Evolutionary conservation across 2,329 filamentous ascomycete species (phyloP), one percentile per base, ranked within the genome.

Genomic region (Fusarium sp.): DNA sequence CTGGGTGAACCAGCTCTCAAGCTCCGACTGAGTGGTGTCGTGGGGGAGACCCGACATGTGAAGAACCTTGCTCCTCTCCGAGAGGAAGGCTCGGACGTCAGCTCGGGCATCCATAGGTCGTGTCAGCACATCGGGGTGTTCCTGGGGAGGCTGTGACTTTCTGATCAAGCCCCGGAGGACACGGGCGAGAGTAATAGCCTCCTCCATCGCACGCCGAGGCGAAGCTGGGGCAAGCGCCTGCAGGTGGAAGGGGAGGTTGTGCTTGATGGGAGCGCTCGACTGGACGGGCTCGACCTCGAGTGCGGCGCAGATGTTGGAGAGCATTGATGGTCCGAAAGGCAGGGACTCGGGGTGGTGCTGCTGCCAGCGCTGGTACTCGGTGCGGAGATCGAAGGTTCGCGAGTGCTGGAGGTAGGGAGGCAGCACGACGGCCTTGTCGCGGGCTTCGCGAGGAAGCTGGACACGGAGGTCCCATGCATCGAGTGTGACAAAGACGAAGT

Each of bases 1-100:
- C 84, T 99, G 97, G 34, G 97, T 99, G 82, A 98, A 99, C 97
- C 97, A 99, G 85, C 95, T 98, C 87, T 99, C 97, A 27, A 99
- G 90, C 86, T 99, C 97, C 5, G 96, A 98, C 85, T 99, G 97
- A 2, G 97, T 99, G 39, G 97, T 99, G 80, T 99, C 97, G 82
- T 99, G 97, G 52, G 97, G 97, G 62, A 99, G 89, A 58, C 97
- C 97, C 80, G 95, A 98, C 92, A 99, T 96, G 84, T 99, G 97
- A 66, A 99, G 90, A 43, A 99, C 96, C 86, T 99, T 99, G 88
- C 95, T 98, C 71, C 97, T 92, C 86, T 99, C 97, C 3, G 95
- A 95, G 67, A 99, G 87, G 86, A 99, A 99, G 63, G 97, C 97
- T 77, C 97, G 92, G 52, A 99, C 97, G 84, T 99, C 97, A 72